Evolutionary conservation across 352 stramenopile species (phyloP), one percentile per base, ranked within the genome.

Genomic region (Pythium phragmiticola): DNA sequence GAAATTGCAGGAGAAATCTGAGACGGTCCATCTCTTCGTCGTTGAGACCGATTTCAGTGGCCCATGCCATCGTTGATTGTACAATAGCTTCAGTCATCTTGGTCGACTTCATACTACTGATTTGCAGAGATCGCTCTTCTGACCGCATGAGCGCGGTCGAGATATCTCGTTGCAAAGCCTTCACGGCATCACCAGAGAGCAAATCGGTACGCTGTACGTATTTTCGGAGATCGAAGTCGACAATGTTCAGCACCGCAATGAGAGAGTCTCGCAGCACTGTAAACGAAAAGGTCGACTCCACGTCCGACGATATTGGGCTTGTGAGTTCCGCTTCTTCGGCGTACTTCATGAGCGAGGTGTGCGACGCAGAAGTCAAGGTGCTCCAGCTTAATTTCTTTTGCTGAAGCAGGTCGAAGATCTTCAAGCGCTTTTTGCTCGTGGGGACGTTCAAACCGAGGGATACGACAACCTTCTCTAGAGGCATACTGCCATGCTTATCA

Each of bases 161-260:
- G 3, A 68, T 48, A n/a, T 33, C 30, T 8, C 34, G n/a, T 36
- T 62, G 62, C 7, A 68, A 30, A 9, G 16, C 41, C 28, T 56
- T 65, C 6, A 57, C 58, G 23, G 49, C 43, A 17, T 66, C 60
- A 16, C 39, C 60, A 13, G 60, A 55, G 53, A 49, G 50, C 8
- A 60, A 37, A 54, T 66, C 26, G 2, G 43, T 37, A 19, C 52
- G n/a, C 28, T 43, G 41, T 16, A 36, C 50, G 41, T 66, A 66
- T 23, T 5, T 66, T 21, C 30, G n/a, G 7, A 66, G 19, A 34
- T 59, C 60, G 21, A 66, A 66, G 23, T 66, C 41, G 8, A 60
- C 26, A 8, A 58, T 41, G n/a, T 66, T 56, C 5, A 66, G 13
- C 0, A 60, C 19, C 3, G 42, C 60, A 16, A 39, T 53, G 28